These are phyloP conservation scores for Mycena sp. DNA, from an alignment of 1,284 basidiomycete genomes.

Conservation along the genomic window DNA sequence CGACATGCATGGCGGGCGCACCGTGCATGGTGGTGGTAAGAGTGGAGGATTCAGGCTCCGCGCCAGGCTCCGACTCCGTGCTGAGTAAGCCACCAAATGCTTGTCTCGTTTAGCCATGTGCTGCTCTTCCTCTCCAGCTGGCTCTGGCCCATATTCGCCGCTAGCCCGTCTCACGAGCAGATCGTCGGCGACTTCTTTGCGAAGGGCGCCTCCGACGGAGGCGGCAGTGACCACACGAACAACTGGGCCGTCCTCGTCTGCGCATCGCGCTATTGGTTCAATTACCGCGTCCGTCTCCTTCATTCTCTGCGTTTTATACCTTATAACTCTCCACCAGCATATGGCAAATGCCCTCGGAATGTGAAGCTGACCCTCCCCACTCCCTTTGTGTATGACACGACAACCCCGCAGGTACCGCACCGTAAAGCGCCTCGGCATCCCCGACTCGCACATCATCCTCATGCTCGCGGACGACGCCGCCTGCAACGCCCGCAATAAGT, in stretches of 20 bases:
- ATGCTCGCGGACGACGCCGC: conserved; percentile 99
- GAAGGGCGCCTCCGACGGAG: conserved; percentile 29
- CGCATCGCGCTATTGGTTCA: conserved; percentile 97
- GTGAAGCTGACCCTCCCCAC: conserved; percentile 52
- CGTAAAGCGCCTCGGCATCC: conserved; percentile 97
- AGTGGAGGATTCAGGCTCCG: too few relatives aligned
- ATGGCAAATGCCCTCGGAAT: conserved; percentile 98
- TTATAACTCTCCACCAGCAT: conserved; percentile 64
- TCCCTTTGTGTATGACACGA: not conserved
- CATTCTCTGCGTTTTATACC: not conserved
- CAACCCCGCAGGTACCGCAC: conserved; percentile 84
- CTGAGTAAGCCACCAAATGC: too few relatives aligned
- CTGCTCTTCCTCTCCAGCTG: conserved; percentile 46
- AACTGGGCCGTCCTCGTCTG: conserved; percentile 99
- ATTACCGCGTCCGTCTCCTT: conserved; percentile 83
- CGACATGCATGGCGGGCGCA: too few relatives aligned
- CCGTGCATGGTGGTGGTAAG: too few relatives aligned
- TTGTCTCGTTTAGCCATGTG: too few relatives aligned
- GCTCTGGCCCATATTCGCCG: conserved; percentile 41
- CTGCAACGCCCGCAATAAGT: conserved; percentile 93
- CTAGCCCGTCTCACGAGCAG: conserved; percentile 40
- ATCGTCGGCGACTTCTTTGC: conserved; percentile 49
- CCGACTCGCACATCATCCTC: conserved; percentile 97
- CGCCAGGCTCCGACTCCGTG: too few relatives aligned
- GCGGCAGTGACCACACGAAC: conserved; percentile 77